phyloP scores from a whole-genome alignment of 2,329 filamentous ascomycete genomes.

The Colletotrichum sidae region DNA sequence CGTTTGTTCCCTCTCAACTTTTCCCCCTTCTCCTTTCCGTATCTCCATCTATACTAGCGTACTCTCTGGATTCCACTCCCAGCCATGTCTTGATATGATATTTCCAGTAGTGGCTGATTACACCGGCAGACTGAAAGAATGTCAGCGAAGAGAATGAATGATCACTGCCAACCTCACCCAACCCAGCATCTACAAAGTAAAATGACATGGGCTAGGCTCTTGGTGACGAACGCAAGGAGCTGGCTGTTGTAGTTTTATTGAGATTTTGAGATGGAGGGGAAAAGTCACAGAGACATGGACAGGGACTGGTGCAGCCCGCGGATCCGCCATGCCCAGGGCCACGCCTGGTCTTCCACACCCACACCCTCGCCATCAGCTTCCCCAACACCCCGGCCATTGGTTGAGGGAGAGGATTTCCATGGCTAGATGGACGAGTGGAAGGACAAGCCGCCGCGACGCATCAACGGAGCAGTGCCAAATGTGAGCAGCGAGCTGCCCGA shows the following conservation, averaged over 20 bases:
- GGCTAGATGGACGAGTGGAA: conserved; percentile 21
- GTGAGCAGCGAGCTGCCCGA: conserved; percentile 8
- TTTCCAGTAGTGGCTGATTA: not conserved
- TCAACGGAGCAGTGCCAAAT: conserved; percentile 13
- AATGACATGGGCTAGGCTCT: conserved; percentile 2
- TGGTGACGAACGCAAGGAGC: conserved; percentile 16
- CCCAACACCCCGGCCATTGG: conserved; percentile 45
- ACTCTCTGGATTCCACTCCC: not conserved
- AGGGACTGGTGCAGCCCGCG: conserved; percentile 33
- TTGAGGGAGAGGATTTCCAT: conserved; percentile 33
- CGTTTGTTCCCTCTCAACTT: conserved; percentile 28
- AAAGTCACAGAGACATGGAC: conserved; percentile 19
- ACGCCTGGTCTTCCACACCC: conserved; percentile 3
- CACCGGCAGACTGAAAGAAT: not conserved
- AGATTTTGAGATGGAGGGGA: conserved; percentile 15
- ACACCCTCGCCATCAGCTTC: conserved; percentile 35
- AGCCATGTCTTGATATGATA: not conserved
- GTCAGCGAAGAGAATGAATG: not conserved
- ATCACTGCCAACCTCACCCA: conserved; percentile 10
- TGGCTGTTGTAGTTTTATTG: conserved; percentile 11
- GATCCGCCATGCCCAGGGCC: conserved; percentile 17
- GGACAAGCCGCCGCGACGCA: not conserved
- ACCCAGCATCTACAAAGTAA: not conserved
- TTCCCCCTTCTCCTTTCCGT: not conserved
- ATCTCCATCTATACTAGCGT: not conserved